phyloP scores from a whole-genome alignment of 2,329 filamentous ascomycete genomes.

The Fonsecaea pedrosoi region DNA sequence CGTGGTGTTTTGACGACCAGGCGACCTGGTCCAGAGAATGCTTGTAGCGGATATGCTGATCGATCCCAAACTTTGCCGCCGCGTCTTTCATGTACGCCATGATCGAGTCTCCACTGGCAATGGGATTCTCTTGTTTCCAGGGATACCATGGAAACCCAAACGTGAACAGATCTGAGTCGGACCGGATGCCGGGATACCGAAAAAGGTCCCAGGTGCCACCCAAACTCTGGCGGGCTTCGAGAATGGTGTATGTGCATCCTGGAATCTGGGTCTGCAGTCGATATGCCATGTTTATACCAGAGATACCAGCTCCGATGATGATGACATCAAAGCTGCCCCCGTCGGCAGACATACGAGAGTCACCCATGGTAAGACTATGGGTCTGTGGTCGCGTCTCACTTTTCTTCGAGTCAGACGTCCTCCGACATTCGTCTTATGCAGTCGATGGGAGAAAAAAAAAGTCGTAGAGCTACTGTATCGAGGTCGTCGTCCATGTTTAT shows the following conservation, averaged over 20 bases:
- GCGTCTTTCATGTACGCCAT: constrained; percentile 61
- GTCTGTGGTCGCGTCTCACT: too few relatives aligned
- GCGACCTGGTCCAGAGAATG: constrained; percentile 58
- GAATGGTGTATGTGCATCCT: constrained; percentile 64
- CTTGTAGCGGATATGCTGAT: constrained; percentile 60
- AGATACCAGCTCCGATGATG: constrained; percentile 75
- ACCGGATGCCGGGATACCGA: constrained; percentile 71
- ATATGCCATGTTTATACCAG: constrained; percentile 76
- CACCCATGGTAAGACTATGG: too few relatives aligned
- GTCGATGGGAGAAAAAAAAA: too few relatives aligned
- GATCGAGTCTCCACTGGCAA: constrained; percentile 61
- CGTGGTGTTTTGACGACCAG: constrained; percentile 62
- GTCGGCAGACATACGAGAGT: too few relatives aligned
- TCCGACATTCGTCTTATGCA: too few relatives aligned
- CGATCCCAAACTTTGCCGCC: constrained; percentile 58
- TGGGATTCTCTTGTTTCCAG: constrained; percentile 62
- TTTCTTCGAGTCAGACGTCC: too few relatives aligned
- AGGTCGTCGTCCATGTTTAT: too few relatives aligned
- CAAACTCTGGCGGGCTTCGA: constrained; percentile 69
- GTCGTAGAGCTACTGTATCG: too few relatives aligned
- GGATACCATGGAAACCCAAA: constrained; percentile 73
- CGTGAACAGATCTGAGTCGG: constrained; percentile 66
- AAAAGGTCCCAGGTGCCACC: constrained; percentile 82
- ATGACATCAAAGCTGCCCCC: constrained; percentile 55
- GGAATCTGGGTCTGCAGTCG: constrained; percentile 67